Evolutionary conservation across 2,329 filamentous ascomycete species (phyloP), one percentile per base, ranked within the genome.

Genomic region (Colletotrichum cereale): DNA sequence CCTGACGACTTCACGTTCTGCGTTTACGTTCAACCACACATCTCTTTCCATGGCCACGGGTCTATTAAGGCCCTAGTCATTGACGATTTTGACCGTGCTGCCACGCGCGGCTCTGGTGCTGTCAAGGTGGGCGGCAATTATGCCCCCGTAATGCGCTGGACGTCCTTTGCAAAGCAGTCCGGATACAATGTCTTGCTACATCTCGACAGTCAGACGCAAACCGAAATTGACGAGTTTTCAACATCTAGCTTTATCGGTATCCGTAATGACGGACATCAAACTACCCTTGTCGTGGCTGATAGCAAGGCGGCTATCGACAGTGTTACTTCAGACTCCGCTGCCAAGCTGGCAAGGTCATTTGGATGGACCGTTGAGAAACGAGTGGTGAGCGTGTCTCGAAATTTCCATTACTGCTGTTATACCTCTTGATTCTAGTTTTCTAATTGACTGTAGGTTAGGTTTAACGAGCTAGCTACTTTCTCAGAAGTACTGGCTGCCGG

Each of bases 101-200:
- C 91, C 4, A 91, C 91, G 0, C 84, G 89, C 70, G 91, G 91
- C 0, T 92, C 89, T 0, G 91, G 91, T 0, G 86, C 84, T 16
- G 90, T 88, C 6, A 93, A 93, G 79, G 84, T 93, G 2, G 91
- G 91, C 6, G 91, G 91, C 2, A 93, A 93, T 79, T 93, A 93
- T 77, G 90, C 90, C 3, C 91, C 91, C 2, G 90, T 93, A 4
- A 21, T 18, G 16, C 42, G 42, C 2, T 21, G 18, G 16, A 18
- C 42, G 3, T 18, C 16, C 12, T 6, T 7, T 7, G 16, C 16
- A 14, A 44, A 16, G 16, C 3, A 14, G 42, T 6, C 7, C 5
- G 40, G 40, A 5, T 93, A 85, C 76, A 89, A 89, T 1, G 92
- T 93, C 68, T 92, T 90, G 0, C 80, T 93, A 67, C 91, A 93